Conservation (phyloP, 129 eudicot genomes). For the Flaveria bidentis region DNA sequence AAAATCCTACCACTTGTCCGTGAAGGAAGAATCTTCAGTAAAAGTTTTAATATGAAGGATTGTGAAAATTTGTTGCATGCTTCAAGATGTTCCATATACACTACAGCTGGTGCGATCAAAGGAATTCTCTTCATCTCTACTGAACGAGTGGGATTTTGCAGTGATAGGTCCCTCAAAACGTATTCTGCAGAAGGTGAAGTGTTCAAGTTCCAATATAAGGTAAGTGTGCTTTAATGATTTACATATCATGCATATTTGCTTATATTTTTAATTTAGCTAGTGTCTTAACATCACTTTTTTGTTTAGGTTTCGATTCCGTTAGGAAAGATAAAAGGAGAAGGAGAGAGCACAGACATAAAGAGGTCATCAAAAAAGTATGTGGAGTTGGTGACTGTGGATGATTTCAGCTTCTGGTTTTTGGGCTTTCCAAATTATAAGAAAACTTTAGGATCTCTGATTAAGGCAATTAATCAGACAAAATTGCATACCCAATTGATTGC, state of each 20-base stretch:
- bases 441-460: conserved; percentile 19
- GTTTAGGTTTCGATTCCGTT: conserved; percentile 38
- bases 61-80: conserved; percentile 45
- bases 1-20: conserved; percentile 39
- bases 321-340: conserved; percentile 37
- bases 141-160: conserved; percentile 44
- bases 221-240: not conserved
- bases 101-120: conserved; percentile 45
- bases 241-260: not conserved
- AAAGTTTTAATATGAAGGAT: conserved; percentile 26
- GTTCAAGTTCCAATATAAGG: conserved; percentile 41
- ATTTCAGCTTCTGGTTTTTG: conserved; percentile 40
- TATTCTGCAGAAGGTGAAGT: conserved; percentile 37
- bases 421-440: conserved; percentile 31
- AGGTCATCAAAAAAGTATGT: conserved; percentile 36
- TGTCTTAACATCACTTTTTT: not conserved
- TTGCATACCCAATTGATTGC: conserved; percentile 12
- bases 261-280: not conserved
- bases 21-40: conserved; percentile 35
- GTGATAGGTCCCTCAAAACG: conserved; percentile 39
- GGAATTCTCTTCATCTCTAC: conserved; percentile 46
- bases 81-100: conserved; percentile 41
- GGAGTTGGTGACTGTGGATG: conserved; percentile 41
- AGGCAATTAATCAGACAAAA: not conserved
- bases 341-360: conserved; percentile 28